Conservation (phyloP, 2,329 filamentous ascomycete species). For the Erysiphe neolycopersici region DNA sequence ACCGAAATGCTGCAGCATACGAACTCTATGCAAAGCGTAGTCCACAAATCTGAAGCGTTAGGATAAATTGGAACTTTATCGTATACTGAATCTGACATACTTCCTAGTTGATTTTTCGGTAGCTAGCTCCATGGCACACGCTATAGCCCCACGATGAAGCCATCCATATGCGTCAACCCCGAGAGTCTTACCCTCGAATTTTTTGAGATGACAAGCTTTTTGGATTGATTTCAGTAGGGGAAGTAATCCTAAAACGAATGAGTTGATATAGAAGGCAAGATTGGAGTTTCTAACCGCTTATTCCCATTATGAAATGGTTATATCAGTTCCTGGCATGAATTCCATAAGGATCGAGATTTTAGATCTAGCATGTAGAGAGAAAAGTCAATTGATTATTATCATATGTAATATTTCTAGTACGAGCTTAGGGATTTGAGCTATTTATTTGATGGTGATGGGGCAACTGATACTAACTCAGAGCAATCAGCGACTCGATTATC, state of each 20-base stretch:
- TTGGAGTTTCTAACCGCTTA: too few relatives aligned
- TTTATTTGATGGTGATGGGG: too few relatives aligned
- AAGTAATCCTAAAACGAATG: conserved; percentile 32
- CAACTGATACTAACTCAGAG: too few relatives aligned
- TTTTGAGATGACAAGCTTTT: conserved; percentile 61
- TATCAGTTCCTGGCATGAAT: too few relatives aligned
- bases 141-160: conserved; percentile 78
- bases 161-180: conserved; percentile 97
- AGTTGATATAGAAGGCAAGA: too few relatives aligned
- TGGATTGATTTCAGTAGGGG: conserved; percentile 92
- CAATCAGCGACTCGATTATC: too few relatives aligned
- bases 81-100: conserved; percentile 22
- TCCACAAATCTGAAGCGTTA: conserved; percentile 44
- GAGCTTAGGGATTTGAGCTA: too few relatives aligned
- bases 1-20: conserved; percentile 83
- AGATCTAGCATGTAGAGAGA: too few relatives aligned
- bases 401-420: too few relatives aligned
- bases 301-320: too few relatives aligned
- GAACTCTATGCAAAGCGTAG: conserved; percentile 68
- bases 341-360: too few relatives aligned
- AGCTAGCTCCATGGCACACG: conserved; percentile 76
- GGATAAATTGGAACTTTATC: background rate
- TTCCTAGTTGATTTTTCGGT: conserved; percentile 68
- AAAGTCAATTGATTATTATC: too few relatives aligned
- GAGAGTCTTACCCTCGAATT: conserved; percentile 64